These are phyloP conservation scores for Vickermania spadyakhi DNA, from an alignment of 208 protist genomes.

Conservation along the genomic window DNA sequence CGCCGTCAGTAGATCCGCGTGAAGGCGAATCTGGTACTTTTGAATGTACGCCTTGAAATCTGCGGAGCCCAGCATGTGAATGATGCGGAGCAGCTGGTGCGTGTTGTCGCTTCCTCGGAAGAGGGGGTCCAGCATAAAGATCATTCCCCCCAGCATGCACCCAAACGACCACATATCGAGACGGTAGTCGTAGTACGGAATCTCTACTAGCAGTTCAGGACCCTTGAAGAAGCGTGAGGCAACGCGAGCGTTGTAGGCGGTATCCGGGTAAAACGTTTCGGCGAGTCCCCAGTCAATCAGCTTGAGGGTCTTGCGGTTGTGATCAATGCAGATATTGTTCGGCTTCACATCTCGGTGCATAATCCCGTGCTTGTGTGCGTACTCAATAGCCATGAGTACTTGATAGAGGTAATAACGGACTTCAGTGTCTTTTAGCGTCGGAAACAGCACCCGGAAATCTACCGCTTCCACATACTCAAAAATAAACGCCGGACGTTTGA, in stretches of 20 bases:
- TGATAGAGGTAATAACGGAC: conserved; percentile 98
- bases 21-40: conserved; percentile 96
- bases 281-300: conserved; percentile 99
- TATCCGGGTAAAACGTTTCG: conserved; percentile 98
- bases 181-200: conserved; percentile 99
- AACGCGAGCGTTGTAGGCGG: conserved; percentile 98
- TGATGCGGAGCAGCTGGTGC: conserved; percentile 98
- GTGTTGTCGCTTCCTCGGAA: conserved; percentile 99
- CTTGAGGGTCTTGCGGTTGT: conserved; percentile 90
- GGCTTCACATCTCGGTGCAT: conserved; percentile 99
- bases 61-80: conserved; percentile 96
- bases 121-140: conserved; percentile 99
- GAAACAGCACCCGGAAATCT: conserved; percentile 97
- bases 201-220: conserved; percentile 97
- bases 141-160: conserved; percentile 99
- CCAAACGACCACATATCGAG: conserved; percentile 99
- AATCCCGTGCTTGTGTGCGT: conserved; percentile 97
- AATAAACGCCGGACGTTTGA: conserved; percentile 97
- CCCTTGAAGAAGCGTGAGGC: conserved; percentile 99
- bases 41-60: conserved; percentile 94
- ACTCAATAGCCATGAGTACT: conserved; percentile 94
- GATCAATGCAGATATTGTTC: conserved; percentile 99
- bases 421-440: conserved; percentile 95
- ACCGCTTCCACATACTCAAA: conserved; percentile 99
- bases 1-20: conserved; percentile 85